Base-by-base conservation (phyloP, 768 basidiomycete genomes). In the Gautieria morchelliformis region DNA sequence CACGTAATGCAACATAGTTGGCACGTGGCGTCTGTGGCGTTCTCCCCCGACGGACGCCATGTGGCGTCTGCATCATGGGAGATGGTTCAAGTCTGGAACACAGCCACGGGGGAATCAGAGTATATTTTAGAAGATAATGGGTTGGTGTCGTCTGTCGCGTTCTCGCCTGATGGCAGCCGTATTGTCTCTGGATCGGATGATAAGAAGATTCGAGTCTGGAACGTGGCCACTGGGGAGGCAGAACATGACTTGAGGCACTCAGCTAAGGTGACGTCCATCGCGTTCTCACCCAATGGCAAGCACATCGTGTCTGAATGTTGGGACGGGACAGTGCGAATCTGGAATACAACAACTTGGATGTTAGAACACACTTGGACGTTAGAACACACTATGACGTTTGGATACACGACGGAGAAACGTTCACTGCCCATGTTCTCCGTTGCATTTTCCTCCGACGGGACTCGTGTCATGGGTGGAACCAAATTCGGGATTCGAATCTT, bases 61-160 rank as follows among this genome's bases (percentile, higher is more conserved):
- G 19, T 40, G 6, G 52, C 30, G 12, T 53, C 52, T 9, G 52
- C 12, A 10, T 53, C 52, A 17, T 19, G 9, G 5, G 56, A 58
- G 9, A 33, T 32, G 11, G 11, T 51, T 19, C 19, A 30, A 5
- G 9, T 62, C 19, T 63, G 62, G 60, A 40, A 64, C 55, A 62
- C 61, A n/a, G 54, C 61, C 6, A 65, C 64, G 46, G 59, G 64
- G 8, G 52, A 60, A 47, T 65, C 62, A 59, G 68, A 63, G 32
- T 65, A 59, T 37, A 68, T 62, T 15, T 59, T 66, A 40, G 41
- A 42, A 14, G 37, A 9, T 8, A 0, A n/a, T 20, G 35, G 8
- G 9, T 8, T 24, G 39, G 52, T 53, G 11, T 5, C 35, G 6
- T 53, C 10, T 40, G 52, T 41, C 7, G 52, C 32, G 20, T 53